A percentile compares a stretch with the other conserved stretches of the same genome.
phyloP scores from a whole-genome alignment of 1,284 basidiomycete species.

The Mycosarcoma mackinlayi region DNA sequence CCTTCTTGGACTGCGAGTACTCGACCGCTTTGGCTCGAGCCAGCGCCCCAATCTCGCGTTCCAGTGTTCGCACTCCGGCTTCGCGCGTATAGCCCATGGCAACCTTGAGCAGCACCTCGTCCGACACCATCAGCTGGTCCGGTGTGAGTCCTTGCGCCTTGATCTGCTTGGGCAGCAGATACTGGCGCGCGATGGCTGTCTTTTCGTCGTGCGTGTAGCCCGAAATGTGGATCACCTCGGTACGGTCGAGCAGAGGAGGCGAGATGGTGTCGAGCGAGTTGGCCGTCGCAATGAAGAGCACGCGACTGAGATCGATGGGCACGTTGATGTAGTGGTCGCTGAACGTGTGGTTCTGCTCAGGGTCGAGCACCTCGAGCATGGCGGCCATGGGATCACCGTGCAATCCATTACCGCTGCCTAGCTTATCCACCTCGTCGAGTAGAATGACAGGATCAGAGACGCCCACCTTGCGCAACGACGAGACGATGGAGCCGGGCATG shows the following conservation, averaged over 20 bases:
- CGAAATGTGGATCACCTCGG: conserved; percentile 69
- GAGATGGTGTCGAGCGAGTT: conserved; percentile 70
- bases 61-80: conserved; percentile 90
- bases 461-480: conserved; percentile 66
- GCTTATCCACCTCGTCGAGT: conserved; percentile 71
- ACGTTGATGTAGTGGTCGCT: conserved; percentile 70
- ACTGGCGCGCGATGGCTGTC: conserved; percentile 69
- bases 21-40: conserved; percentile 77
- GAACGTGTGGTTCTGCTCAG: conserved; percentile 70
- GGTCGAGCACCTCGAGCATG: conserved; percentile 70
- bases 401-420: conserved; percentile 66
- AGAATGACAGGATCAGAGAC: conserved; percentile 70
- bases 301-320: conserved; percentile 65
- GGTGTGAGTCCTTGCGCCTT: conserved; percentile 75
- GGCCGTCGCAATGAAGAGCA: conserved; percentile 70
- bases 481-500: conserved; percentile 77
- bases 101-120: conserved; percentile 78
- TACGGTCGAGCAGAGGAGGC: conserved; percentile 69
- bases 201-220: conserved; percentile 70
- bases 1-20: conserved; percentile 80
- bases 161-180: conserved; percentile 86
- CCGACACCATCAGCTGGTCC: conserved; percentile 74
- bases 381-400: conserved; percentile 70
- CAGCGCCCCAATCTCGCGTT: conserved; percentile 85
- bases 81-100: conserved; percentile 84